Percentiles rank a stretch among this genome's conserved stretches.
phyloP scores from a whole-genome alignment of 1,139 yeast species.

The Yamadazyma conglobata region DNA sequence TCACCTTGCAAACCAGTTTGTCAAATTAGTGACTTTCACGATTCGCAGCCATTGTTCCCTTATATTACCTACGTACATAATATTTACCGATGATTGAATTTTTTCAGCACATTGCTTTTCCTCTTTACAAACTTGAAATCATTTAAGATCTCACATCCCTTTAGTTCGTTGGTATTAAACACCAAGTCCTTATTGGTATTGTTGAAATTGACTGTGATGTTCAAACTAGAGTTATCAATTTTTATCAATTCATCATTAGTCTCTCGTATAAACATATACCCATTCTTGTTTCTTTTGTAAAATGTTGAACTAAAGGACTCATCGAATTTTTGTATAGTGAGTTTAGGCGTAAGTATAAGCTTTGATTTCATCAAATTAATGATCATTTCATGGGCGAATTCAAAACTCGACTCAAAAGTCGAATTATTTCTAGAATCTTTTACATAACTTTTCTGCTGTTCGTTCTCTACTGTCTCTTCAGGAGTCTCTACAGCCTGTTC shows the following conservation, averaged over 20 bases:
- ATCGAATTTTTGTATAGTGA: conserved; percentile 15
- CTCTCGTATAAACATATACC: conserved; percentile 38
- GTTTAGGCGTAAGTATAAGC: conserved; percentile 7
- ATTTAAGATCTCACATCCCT: conserved; percentile 13
- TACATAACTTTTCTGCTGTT: neutral
- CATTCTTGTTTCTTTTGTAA: conserved; percentile 32
- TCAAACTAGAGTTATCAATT: conserved; percentile 12
- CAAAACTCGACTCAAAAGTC: conserved; percentile 2
- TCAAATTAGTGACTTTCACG: too few species aligned
- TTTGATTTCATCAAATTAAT: conserved; percentile 3
- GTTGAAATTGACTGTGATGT: conserved; percentile 8
- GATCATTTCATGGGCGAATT: conserved; percentile 3
- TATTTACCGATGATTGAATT: conserved; percentile 3
- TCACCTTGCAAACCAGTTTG: too few species aligned
- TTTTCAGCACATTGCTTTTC: conserved; percentile 7
- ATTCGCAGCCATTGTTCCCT: too few species aligned
- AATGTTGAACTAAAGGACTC: conserved; percentile 27
- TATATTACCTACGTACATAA: too few species aligned
- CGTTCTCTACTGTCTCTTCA: neutral
- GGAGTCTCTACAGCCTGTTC: neutral
- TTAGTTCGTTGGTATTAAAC: conserved; percentile 11
- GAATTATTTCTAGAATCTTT: conserved; percentile 1
- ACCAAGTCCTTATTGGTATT: conserved; percentile 5
- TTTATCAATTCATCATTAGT: conserved; percentile 21
- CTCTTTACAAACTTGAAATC: conserved; percentile 15